These are phyloP conservation scores for Cyclostephanos invisitatus DNA, from an alignment of 108 stramenopile species.

Conservation along the genomic window DNA sequence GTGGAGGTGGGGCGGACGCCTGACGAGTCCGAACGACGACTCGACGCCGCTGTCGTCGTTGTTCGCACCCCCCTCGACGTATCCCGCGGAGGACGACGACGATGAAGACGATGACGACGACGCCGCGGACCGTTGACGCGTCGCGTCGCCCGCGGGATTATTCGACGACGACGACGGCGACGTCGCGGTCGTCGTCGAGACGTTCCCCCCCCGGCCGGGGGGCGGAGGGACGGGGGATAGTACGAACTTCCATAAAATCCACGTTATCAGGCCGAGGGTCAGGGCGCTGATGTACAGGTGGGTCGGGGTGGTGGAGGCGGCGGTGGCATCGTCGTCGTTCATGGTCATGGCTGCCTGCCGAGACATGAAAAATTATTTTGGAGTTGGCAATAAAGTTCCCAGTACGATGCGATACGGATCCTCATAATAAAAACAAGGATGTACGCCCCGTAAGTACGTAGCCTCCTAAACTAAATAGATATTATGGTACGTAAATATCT, in stretches of 20 bases:
- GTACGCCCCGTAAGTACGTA: too few species aligned
- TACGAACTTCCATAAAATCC: constrained; percentile 24
- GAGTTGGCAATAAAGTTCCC: too few species aligned
- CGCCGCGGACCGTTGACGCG: background rate
- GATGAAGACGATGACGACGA: background rate
- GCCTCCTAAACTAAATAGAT: too few species aligned
- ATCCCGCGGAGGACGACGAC: background rate
- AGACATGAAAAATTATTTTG: too few species aligned
- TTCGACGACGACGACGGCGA: background rate
- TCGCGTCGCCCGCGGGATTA: background rate
- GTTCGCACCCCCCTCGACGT: background rate
- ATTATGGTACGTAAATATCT: too few species aligned
- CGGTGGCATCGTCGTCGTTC: too few species aligned
- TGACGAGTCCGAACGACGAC: background rate
- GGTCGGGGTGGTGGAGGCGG: background rate
- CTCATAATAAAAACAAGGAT: too few species aligned
- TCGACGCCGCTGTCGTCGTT: background rate
- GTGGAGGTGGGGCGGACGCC: constrained; percentile 34
- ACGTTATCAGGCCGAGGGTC: constrained; percentile 29
- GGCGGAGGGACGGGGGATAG: constrained; percentile 4
- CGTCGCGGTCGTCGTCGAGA: background rate
- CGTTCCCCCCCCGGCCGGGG: too few species aligned
- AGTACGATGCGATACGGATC: too few species aligned
- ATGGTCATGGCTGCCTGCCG: too few species aligned
- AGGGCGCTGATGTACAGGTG: constrained; percentile 5